These are phyloP conservation scores for Nepenthes mirabilis DNA, from an alignment of 148 eudicot genomes.

Conservation along the genomic window DNA sequence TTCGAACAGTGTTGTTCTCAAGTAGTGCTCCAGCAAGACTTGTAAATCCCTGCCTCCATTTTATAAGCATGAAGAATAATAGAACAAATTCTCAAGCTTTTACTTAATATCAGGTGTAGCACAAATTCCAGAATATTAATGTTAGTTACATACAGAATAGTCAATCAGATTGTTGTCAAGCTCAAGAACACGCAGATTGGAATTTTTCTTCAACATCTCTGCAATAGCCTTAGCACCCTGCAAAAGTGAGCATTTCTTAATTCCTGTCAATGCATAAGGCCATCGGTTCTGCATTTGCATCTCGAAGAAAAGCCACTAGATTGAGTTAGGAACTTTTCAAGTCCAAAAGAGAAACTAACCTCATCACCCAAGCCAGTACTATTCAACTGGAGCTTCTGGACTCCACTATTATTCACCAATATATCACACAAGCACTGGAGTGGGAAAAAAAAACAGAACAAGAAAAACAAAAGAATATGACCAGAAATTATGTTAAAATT, in stretches of 20 bases:
- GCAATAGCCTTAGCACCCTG: constrained; percentile 97
- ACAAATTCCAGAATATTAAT: constrained; percentile 7
- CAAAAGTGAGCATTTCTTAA: constrained; percentile 11
- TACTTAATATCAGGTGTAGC: constrained; percentile 8
- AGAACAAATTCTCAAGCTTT: constrained; percentile 19
- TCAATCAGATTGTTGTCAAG: constrained; percentile 83
- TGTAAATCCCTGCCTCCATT: constrained; percentile 96
- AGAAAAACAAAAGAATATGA: not conserved
- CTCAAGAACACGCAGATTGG: constrained; percentile 62
- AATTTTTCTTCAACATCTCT: constrained; percentile 76
- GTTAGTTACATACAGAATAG: constrained; percentile 74
- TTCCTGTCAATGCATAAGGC: not conserved
- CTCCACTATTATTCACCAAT: constrained; percentile 57
- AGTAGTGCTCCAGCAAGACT: constrained; percentile 87
- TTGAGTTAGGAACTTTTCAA: not conserved
- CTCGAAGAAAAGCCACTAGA: not conserved
- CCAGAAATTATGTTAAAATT: not conserved
- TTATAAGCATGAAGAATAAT: constrained; percentile 21
- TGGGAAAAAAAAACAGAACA: constrained; percentile 4
- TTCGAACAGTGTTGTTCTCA: constrained; percentile 56
- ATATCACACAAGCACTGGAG: constrained; percentile 56
- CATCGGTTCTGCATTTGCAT: not conserved
- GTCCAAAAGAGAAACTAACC: constrained; percentile 33
- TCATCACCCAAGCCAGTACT: constrained; percentile 81
- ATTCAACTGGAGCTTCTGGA: constrained; percentile 82